Conservation (phyloP, 2,329 filamentous ascomycete species). For the Fusarium veterinarium region DNA sequence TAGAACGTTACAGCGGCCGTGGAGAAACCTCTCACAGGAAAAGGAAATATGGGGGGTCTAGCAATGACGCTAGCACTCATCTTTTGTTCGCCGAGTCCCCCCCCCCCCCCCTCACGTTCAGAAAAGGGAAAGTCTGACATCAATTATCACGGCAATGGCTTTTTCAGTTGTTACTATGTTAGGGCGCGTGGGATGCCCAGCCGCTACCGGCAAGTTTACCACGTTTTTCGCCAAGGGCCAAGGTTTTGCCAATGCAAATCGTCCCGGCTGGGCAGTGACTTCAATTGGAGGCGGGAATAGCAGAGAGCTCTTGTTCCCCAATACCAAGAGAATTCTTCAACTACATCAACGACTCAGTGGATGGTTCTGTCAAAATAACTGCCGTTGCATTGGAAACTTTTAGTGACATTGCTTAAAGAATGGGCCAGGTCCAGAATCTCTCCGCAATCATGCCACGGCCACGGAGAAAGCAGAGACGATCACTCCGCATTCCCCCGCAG, state of each 20-base stretch:
- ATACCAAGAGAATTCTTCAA: neutral
- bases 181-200: slow-evolving; percentile 16
- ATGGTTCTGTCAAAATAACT: neutral
- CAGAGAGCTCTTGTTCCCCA: slow-evolving; percentile 9
- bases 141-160: neutral
- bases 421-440: slow-evolving; percentile 26
- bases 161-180: neutral
- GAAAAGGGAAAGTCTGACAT: neutral
- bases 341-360: neutral
- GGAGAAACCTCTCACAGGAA: slow-evolving; percentile 3
- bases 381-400: neutral
- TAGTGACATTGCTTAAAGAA: slow-evolving; percentile 25
- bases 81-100: slow-evolving; percentile 11
- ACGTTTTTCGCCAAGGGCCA: slow-evolving; percentile 37
- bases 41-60: neutral
- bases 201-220: slow-evolving; percentile 16
- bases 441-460: slow-evolving; percentile 21
- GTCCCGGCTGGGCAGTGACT: slow-evolving; percentile 21
- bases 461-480: neutral
- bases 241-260: slow-evolving; percentile 21
- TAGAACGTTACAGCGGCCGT: slow-evolving; percentile 21
- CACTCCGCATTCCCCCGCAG: slow-evolving; percentile 29
- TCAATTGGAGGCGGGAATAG: slow-evolving; percentile 43
- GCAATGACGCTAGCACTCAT: slow-evolving; percentile 6
- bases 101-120: neutral